Conservation (phyloP, 352 stramenopile species). For the Pythium folliculosum region DNA sequence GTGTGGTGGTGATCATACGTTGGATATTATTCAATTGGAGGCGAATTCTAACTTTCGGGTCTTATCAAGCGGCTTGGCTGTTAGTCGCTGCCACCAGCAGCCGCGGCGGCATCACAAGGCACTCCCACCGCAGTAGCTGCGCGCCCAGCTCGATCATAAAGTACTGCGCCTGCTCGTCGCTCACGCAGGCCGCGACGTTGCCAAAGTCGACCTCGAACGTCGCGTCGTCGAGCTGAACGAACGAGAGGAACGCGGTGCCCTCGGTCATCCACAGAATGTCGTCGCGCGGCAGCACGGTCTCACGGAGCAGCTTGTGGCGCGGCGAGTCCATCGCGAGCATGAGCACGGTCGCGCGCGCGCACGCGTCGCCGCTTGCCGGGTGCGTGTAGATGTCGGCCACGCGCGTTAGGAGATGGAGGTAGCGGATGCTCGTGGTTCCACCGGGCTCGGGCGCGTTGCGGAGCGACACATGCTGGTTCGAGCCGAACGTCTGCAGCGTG, state of each 20-base stretch:
- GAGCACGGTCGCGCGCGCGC: constrained; percentile 19
- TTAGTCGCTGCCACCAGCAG: background rate
- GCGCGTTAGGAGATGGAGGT: constrained; percentile 15
- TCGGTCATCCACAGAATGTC: constrained; percentile 28
- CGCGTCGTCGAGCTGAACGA: constrained; percentile 21
- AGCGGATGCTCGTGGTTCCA: constrained; percentile 13
- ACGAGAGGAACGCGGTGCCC: constrained; percentile 24
- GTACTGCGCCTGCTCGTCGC: constrained; percentile 25
- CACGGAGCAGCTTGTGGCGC: constrained; percentile 20
- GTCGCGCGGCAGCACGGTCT: constrained; percentile 19
- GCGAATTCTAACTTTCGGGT: too few relatives aligned
- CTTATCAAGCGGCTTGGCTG: too few relatives aligned
- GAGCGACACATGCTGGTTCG: constrained; percentile 12
- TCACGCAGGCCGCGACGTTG: constrained; percentile 24
- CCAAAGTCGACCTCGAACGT: constrained; percentile 27
- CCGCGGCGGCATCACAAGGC: constrained; percentile 23
- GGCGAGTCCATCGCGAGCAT: constrained; percentile 25
- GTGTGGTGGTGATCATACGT: too few relatives aligned
- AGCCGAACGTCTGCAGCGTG: constrained; percentile 17
- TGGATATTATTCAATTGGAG: too few relatives aligned
- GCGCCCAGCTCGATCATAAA: constrained; percentile 31
- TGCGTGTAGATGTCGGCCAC: constrained; percentile 14
- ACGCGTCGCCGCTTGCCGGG: background rate
- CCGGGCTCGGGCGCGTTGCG: constrained; percentile 21
- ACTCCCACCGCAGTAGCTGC: constrained; percentile 26